phyloP scores from a whole-genome alignment of 148 eudicot genomes.

The Beta vulgaris region DNA sequence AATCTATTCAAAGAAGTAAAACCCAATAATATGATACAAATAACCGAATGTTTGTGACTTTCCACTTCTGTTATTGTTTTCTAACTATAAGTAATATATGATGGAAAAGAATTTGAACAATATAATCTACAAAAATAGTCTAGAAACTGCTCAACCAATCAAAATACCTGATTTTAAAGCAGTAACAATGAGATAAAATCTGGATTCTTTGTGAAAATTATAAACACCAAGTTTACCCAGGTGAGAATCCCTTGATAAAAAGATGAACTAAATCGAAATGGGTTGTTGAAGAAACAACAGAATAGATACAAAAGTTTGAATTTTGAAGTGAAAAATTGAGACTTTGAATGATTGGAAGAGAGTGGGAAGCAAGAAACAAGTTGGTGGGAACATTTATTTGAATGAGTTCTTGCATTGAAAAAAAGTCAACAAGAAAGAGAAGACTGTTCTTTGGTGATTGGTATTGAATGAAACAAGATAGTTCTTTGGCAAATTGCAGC shows the following conservation, averaged over 20 bases:
- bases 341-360: slow-evolving; percentile 5
- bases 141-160: slow-evolving; percentile 10
- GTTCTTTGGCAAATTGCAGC: neutral
- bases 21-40: neutral
- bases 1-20: neutral
- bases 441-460: neutral
- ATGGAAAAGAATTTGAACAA: neutral
- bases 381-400: slow-evolving; percentile 8
- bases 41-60: too few species aligned
- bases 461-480: neutral
- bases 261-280: neutral
- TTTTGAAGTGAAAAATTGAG: neutral
- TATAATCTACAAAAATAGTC: neutral
- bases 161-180: slow-evolving; percentile 18
- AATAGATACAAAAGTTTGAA: neutral
- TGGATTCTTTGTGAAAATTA: neutral
- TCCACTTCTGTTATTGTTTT: neutral
- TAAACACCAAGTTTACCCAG: slow-evolving; percentile 11
- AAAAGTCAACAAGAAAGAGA: neutral
- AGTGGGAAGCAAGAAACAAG: slow-evolving; percentile 21
- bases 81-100: too few species aligned
- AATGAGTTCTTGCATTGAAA: neutral
- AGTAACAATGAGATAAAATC: neutral
- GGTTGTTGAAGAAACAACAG: neutral
- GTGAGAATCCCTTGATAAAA: slow-evolving; percentile 8